Evolutionary conservation across 345 rosid genomes (phyloP).

Genomic region (Pelargonium nanum): DNA sequence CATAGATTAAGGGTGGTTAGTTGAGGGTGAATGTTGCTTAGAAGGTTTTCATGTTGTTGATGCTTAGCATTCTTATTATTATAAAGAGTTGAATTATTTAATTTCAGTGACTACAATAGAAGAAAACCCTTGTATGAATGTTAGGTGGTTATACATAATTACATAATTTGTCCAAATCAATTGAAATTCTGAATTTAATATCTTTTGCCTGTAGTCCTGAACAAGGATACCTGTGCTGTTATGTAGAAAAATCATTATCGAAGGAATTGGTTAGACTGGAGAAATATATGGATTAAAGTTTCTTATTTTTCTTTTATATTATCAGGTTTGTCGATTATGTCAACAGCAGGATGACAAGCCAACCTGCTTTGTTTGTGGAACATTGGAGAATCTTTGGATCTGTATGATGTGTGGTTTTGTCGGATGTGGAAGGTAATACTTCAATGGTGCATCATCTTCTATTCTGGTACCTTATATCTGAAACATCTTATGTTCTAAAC

Average conservation of each 20-base stretch:
- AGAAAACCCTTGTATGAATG: too few relatives aligned
- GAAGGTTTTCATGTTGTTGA: not conserved
- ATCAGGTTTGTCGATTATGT: conserved; percentile 76
- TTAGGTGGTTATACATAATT: too few relatives aligned
- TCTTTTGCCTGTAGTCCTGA: too few relatives aligned
- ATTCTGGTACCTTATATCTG: not conserved
- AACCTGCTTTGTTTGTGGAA: conserved; percentile 71
- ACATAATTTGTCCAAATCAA: not conserved
- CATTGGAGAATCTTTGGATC: conserved; percentile 74
- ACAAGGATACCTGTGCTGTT: not conserved
- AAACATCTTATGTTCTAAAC: not conserved
- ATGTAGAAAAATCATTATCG: not conserved
- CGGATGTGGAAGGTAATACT: conserved; percentile 85
- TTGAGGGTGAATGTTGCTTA: not conserved
- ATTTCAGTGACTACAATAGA: too few relatives aligned
- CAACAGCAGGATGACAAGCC: conserved; percentile 81
- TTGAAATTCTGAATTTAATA: too few relatives aligned
- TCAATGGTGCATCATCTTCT: not conserved
- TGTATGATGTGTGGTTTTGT: conserved; percentile 89
- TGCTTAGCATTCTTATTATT: not conserved
- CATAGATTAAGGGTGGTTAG: not conserved
- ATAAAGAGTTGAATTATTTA: too few relatives aligned
- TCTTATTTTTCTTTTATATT: conserved; percentile 3
- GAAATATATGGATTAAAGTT: not conserved
- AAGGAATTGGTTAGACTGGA: not conserved